Base-by-base conservation (phyloP, 2,329 filamentous ascomycete genomes). In the Gremmenia infestans region DNA sequence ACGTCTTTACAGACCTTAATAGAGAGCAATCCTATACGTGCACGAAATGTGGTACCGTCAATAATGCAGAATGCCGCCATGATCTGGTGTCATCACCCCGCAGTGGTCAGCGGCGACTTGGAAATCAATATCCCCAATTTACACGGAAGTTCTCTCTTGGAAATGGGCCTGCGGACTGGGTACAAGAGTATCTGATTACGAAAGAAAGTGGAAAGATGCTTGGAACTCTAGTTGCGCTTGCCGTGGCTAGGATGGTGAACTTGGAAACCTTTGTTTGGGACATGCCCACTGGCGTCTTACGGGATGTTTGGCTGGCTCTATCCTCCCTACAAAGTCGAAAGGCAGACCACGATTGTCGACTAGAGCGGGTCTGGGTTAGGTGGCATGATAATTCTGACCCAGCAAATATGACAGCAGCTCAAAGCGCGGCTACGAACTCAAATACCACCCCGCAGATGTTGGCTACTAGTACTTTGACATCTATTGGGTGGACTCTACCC, bases 141-240 rank as follows among this genome's bases (percentile, higher is more conserved):
- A 91, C 86, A 5, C 82, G 86, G 62, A 92, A 91, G 69, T 94
- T 94, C 72, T 91, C 88, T 3, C 78, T 94, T 5, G 88, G 88
- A n/a, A 92, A 94, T 70, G 89, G 89, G 0, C 89, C 88, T 0
- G 70, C 80, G 6, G 82, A 89, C 61, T 92, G 87, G 87, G 88
- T 92, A 5, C 81, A 86, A 54, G 88, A 93, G 67, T 93, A 94
- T 72, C 81, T 88, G 60, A 89, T 93, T 64, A 86, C 82, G 2
- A 92, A 91, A 71, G 89, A 93, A 68, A 85, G 86, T 55, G 90
- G 90, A 3, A 94, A 93, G 73, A 91, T 94, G 88, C 78, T 94
- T n/a, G 88, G 89, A 5, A 93, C 88, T 1, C 74, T 94, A 50
- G 89, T 91, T 12, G 88, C 89, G 9, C 74, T 92, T 61, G 88